Base-by-base conservation (phyloP, 306 rosid species). In the Cicer judaicum region DNA sequence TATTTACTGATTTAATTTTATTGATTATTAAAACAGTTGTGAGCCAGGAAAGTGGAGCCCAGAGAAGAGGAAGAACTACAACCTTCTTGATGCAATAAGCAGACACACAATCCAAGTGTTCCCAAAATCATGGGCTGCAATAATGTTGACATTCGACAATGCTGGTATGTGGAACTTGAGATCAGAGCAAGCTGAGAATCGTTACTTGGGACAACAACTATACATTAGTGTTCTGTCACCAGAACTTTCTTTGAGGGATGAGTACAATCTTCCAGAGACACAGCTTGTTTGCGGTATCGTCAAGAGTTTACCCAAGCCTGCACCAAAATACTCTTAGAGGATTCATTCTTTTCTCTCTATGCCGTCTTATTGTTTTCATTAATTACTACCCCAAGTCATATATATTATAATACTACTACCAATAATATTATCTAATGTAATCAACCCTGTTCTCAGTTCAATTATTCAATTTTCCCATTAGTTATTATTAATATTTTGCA, bases 111-210 rank as follows among this genome's bases (percentile, higher is more conserved):
- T 92, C 47, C 98, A 90, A 19, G 96, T 92, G 3, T 90, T 73
- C 74, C 98, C 98, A 7, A 89, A 89, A 11, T 90, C 96, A 1
- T 90, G 87, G 86, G 89, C 89, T 1, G 92, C 92, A 4, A 57
- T 90, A 41, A 53, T 90, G 73, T 43, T 85, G 75, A 79, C 96
- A 24, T 84, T 84, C 14, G 96, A 90, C 77, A 90, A 88, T 13
- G 89, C 88, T 10, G 96, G 96, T 62, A 90, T 90, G 92, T 90
- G 96, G 96, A 88, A 90, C 47, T 12, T 90, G 57, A 76, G 96
- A 44, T 90, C 89, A 0, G 89, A 84, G 72, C 21, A 34, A 1
- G 68, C 84, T 5, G 96, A 90, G 85, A 83, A 78, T 38, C 83
- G 91, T 10, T 88, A 90, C 80, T 44, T 90, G 59, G 96, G 96